Evolutionary conservation across 768 basidiomycete genomes (phyloP).

Genomic region (Coprinopsis strossmayeri): DNA sequence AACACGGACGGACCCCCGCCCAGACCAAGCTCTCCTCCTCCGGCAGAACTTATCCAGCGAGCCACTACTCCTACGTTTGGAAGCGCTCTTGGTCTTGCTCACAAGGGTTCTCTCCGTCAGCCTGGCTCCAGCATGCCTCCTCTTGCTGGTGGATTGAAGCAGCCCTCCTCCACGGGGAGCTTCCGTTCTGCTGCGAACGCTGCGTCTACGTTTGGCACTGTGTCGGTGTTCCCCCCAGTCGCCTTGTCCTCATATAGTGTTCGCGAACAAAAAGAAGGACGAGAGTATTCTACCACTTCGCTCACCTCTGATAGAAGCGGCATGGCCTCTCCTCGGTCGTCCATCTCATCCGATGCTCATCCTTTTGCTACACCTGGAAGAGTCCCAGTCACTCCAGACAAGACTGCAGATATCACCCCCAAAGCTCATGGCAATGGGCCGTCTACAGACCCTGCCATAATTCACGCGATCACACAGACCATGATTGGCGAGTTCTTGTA

Average conservation of each 20-base stretch:
- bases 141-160: constrained; percentile 55
- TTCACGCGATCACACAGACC: constrained; percentile 97
- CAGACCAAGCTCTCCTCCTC: constrained; percentile 89
- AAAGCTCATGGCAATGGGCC: constrained; percentile 28
- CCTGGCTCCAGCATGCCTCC: constrained; percentile 78
- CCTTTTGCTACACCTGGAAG: constrained; percentile 24
- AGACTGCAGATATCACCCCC: constrained; percentile 36
- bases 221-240: constrained; percentile 32
- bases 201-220: constrained; percentile 39
- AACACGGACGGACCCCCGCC: constrained; percentile 67
- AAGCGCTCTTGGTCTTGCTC: constrained; percentile 47
- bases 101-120: constrained; percentile 40
- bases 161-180: constrained; percentile 74
- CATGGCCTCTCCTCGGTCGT: constrained; percentile 67
- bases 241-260: constrained; percentile 43
- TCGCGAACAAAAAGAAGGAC: constrained; percentile 39
- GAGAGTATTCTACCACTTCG: constrained; percentile 62
- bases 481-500: constrained; percentile 99
- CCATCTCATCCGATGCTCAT: constrained; percentile 74
- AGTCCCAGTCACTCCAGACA: constrained; percentile 40
- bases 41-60: constrained; percentile 85
- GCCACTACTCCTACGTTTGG: constrained; percentile 85
- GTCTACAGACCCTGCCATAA: constrained; percentile 82
- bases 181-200: constrained; percentile 72
- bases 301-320: constrained; percentile 60